phyloP scores from a whole-genome alignment of 176 grass and related monocot species.

The Melocanna baccifera region DNA sequence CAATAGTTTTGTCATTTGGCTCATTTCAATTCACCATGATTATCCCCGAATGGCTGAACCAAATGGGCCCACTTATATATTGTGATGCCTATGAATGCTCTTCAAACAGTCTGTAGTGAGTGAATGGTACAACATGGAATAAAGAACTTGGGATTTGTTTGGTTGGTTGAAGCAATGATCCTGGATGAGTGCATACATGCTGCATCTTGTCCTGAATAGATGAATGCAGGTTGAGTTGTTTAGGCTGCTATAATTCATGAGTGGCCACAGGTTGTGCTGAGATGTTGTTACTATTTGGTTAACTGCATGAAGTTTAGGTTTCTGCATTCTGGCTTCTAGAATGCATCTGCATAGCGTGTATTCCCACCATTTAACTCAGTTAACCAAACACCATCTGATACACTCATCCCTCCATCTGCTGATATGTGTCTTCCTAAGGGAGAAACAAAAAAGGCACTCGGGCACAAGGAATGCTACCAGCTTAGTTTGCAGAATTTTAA shows the following conservation, averaged over 20 bases:
- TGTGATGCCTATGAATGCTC: slow-evolving; percentile 3
- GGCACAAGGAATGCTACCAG: neutral
- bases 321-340: neutral
- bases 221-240: neutral
- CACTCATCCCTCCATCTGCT: neutral
- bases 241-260: neutral
- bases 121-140: neutral
- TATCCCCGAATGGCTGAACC: neutral
- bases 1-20: slow-evolving; percentile 1
- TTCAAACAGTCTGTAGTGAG: neutral
- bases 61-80: neutral
- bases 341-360: neutral
- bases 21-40: neutral
- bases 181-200: neutral
- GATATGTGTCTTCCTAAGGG: neutral
- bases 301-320: neutral
- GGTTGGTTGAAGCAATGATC: neutral
- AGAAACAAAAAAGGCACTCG: neutral
- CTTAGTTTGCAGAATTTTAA: neutral
- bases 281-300: neutral
- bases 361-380: neutral
- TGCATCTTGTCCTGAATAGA: neutral
- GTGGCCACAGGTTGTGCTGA: neutral
- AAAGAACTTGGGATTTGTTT: neutral
- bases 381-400: neutral